Evolutionary conservation across 768 basidiomycete species (phyloP).

Genomic region (Macrolepiota dolichaula): DNA sequence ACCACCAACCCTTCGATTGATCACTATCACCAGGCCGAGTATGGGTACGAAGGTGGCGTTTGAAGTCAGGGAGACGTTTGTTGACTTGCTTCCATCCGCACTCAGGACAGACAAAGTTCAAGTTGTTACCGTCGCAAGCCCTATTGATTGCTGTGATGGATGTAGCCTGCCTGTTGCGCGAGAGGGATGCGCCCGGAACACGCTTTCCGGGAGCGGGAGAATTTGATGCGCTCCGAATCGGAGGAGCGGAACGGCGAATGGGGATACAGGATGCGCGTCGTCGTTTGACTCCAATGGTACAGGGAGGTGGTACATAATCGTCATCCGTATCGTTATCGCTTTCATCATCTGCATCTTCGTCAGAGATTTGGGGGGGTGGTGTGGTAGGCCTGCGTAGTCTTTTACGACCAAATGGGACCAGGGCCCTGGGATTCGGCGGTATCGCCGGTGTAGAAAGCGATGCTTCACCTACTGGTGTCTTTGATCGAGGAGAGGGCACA

Average conservation of each 20-base stretch:
- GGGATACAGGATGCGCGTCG: background rate
- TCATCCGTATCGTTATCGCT: conserved; percentile 40
- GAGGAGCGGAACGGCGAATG: background rate
- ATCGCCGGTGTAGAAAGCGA: conserved; percentile 2
- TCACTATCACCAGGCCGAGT: conserved; percentile 41
- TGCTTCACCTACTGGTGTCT: conserved; percentile 6
- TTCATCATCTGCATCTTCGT: conserved; percentile 30
- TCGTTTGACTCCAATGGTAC: background rate
- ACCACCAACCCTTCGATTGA: conserved; percentile 29
- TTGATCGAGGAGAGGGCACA: conserved; percentile 12
- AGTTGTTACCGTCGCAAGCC: conserved; percentile 15
- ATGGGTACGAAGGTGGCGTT: conserved; percentile 57
- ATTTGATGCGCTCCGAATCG: background rate
- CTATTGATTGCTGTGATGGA: conserved; percentile 17
- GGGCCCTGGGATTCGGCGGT: background rate
- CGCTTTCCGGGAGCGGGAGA: conserved; percentile 2
- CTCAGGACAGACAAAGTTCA: conserved; percentile 39
- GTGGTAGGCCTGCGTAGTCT: background rate
- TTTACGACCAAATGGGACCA: background rate
- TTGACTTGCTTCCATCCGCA: conserved; percentile 47
- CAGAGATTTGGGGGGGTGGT: background rate
- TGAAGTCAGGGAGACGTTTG: conserved; percentile 54
- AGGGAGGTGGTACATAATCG: conserved; percentile 41
- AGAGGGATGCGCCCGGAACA: conserved; percentile 17
- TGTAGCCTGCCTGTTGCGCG: conserved; percentile 45